Evolutionary conservation across 2,329 filamentous ascomycete species (phyloP).

Genomic region (Zymoseptoria tritici): DNA sequence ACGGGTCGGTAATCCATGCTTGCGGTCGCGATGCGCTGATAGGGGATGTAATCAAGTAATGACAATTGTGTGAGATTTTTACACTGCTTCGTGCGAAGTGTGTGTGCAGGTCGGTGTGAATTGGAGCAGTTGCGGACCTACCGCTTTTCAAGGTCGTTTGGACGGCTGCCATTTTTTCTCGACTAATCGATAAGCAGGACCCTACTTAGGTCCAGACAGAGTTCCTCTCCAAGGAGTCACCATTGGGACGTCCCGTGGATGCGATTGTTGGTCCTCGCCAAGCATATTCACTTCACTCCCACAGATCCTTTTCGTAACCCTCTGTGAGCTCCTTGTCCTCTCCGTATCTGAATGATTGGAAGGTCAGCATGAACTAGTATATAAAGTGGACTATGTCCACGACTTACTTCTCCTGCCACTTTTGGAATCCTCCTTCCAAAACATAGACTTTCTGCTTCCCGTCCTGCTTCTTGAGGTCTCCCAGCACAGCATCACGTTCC

Average conservation of each 20-base stretch:
- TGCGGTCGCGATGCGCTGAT: background rate
- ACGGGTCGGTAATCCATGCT: background rate
- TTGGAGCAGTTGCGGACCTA: background rate
- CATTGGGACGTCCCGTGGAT: background rate
- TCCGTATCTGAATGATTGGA: constrained; percentile 48
- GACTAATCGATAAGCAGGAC: background rate
- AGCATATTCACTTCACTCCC: constrained; percentile 44
- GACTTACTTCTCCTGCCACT: constrained; percentile 72
- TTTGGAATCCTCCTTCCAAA: constrained; percentile 73
- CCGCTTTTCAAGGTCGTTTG: background rate
- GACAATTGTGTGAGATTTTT: background rate
- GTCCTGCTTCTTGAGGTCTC: constrained; percentile 17
- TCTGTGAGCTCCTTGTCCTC: constrained; percentile 74
- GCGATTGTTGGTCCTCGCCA: constrained; percentile 5
- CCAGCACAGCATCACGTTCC: constrained; percentile 53
- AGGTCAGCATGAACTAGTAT: background rate
- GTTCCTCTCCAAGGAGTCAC: background rate
- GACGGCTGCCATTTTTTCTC: background rate
- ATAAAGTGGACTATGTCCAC: background rate
- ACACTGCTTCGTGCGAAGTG: background rate
- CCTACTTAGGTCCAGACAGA: background rate
- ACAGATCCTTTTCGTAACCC: constrained; percentile 75
- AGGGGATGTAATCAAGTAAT: background rate
- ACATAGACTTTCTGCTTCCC: constrained; percentile 67
- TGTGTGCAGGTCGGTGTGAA: background rate